A percentile compares a stretch with the other conserved stretches of the same genome.
Conservation (phyloP, 257 asterid species). For the Scutellaria baicalensis region DNA sequence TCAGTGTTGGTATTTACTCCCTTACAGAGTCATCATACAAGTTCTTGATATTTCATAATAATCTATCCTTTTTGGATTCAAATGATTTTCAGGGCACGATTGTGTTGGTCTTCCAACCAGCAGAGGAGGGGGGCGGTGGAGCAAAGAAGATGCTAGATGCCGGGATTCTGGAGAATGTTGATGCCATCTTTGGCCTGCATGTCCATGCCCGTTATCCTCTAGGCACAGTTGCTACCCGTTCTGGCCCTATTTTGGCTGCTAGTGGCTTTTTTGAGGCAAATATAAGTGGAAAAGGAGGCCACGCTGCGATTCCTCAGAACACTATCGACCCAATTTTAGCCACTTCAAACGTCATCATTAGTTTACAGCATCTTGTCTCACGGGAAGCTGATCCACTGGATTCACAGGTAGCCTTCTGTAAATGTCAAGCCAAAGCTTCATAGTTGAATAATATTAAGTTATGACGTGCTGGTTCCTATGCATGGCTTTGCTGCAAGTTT, state of each 20-base stretch:
- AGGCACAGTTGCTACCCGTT: slow-evolving; percentile 31
- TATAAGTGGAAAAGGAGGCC: slow-evolving; percentile 66
- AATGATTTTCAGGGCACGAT: slow-evolving; percentile 47
- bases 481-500: too few relatives aligned
- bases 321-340: slow-evolving; percentile 59
- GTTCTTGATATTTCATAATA: not conserved
- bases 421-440: not conserved
- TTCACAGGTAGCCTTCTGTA: slow-evolving; percentile 40
- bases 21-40: not conserved
- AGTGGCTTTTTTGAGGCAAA: slow-evolving; percentile 57
- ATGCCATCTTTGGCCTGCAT: slow-evolving; percentile 65
- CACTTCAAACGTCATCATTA: slow-evolving; percentile 42
- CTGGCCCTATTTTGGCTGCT: slow-evolving; percentile 56
- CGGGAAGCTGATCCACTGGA: slow-evolving; percentile 80
- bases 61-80: not conserved
- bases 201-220: slow-evolving; percentile 25
- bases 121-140: slow-evolving; percentile 75
- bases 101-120: slow-evolving; percentile 68
- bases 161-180: slow-evolving; percentile 43
- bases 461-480: too few relatives aligned
- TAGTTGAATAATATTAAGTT: not conserved
- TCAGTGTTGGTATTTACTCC: not conserved
- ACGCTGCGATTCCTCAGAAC: slow-evolving; percentile 64
- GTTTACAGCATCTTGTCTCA: slow-evolving; percentile 63
- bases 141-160: slow-evolving; percentile 59